A percentile compares a stretch with the other conserved stretches of the same genome.
Evolutionary conservation across 257 asterid species (phyloP).

Genomic region (Lithospermum erythrorhizon): DNA sequence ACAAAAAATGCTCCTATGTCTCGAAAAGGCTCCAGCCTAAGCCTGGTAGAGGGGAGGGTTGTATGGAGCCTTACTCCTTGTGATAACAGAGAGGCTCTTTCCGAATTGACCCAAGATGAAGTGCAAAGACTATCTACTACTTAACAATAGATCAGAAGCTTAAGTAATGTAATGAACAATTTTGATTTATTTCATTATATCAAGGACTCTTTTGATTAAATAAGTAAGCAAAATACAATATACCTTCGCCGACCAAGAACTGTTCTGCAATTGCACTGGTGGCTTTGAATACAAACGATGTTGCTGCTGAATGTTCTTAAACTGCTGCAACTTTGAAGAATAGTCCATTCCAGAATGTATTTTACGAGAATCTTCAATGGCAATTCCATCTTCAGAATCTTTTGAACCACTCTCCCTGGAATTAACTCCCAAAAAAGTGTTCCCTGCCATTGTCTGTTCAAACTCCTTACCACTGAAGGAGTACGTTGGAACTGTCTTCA

Average conservation of each 20-base stretch:
- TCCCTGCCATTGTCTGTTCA: constrained; percentile 38
- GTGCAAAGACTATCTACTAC: too few species aligned
- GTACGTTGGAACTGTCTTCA: constrained; percentile 86
- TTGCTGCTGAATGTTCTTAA: constrained; percentile 63
- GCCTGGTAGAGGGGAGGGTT: too few species aligned
- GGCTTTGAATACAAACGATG: constrained; percentile 53
- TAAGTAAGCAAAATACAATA: not conserved
- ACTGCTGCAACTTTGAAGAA: constrained; percentile 50
- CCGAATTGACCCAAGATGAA: too few species aligned
- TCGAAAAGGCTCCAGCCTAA: too few species aligned
- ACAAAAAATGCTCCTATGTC: too few species aligned
- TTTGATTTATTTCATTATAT: too few species aligned
- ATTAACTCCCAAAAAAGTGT: constrained; percentile 28
- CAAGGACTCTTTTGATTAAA: too few species aligned
- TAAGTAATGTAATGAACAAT: too few species aligned
- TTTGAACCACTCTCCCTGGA: constrained; percentile 28
- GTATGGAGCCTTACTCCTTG: too few species aligned
- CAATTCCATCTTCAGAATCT: constrained; percentile 41
- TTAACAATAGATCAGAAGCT: too few species aligned
- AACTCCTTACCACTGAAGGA: constrained; percentile 53
- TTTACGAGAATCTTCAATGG: constrained; percentile 28
- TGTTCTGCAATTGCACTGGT: constrained; percentile 33
- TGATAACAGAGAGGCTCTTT: too few species aligned
- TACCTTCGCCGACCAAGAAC: constrained; percentile 14
- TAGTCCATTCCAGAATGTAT: constrained; percentile 52